These are phyloP conservation scores for Phaffomyces antillensis DNA, from an alignment of 805 yeast species.

Conservation along the genomic window DNA sequence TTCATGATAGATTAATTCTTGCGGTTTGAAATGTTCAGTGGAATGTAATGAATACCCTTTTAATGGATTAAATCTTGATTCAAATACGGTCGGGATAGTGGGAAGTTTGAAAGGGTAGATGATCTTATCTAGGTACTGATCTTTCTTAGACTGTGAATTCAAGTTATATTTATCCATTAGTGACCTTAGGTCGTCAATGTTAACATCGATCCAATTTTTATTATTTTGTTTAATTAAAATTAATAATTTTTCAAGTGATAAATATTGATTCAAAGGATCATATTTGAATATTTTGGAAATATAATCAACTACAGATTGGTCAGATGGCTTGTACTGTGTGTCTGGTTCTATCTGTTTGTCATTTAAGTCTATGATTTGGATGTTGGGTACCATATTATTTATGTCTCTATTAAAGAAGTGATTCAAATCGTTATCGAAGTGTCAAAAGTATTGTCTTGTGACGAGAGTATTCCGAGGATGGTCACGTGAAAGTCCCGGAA, in stretches of 20 bases:
- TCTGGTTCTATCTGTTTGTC: slow-evolving; percentile 14
- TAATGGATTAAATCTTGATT: slow-evolving; percentile 40
- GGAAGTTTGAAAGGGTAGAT: slow-evolving; percentile 20
- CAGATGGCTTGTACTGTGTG: slow-evolving; percentile 21
- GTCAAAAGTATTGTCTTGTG: no score
- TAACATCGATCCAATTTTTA: slow-evolving; percentile 57
- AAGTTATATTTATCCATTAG: slow-evolving; percentile 53
- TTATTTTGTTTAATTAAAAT: slow-evolving; percentile 42
- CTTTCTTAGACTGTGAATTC: slow-evolving; percentile 34
- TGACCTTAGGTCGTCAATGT: slow-evolving; percentile 34
- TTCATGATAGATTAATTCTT: slow-evolving; percentile 52
- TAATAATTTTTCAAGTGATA: slow-evolving; percentile 49
- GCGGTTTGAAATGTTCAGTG: slow-evolving; percentile 36
- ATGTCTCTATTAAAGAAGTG: background rate
- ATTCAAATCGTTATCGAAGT: no score
- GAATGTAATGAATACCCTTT: slow-evolving; percentile 61
- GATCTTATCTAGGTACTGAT: slow-evolving; percentile 48
- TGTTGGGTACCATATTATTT: slow-evolving; percentile 13
- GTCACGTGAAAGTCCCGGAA: no score
- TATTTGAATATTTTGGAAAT: slow-evolving; percentile 62
- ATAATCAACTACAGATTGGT: slow-evolving; percentile 30
- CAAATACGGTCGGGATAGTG: slow-evolving; percentile 35
- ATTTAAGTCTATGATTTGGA: slow-evolving; percentile 25
- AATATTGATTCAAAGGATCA: slow-evolving; percentile 54
- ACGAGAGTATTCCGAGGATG: no score